These are phyloP conservation scores for Crithidia bombi DNA, from an alignment of 208 protist genomes.

Conservation along the genomic window DNA sequence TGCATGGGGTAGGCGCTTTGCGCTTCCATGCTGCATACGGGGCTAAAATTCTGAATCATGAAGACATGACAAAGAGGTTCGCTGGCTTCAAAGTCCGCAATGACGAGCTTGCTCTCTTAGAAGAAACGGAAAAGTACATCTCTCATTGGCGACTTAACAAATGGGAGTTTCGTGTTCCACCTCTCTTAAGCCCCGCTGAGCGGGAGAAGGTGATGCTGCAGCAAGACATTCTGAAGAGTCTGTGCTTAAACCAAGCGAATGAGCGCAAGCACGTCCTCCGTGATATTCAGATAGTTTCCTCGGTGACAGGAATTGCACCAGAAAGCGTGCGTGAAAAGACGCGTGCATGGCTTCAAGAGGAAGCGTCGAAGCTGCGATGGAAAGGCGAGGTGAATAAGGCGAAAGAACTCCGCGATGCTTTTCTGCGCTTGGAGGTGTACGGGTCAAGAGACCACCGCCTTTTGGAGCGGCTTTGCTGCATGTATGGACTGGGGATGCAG, in stretches of 20 bases:
- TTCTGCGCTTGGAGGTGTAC: slow-evolving; percentile 77
- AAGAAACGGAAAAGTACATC: slow-evolving; percentile 62
- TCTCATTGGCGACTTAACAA: slow-evolving; percentile 81
- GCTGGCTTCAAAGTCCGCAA: background rate
- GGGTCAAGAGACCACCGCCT: slow-evolving; percentile 71
- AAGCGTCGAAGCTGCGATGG: slow-evolving; percentile 79
- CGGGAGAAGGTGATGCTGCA: slow-evolving; percentile 66
- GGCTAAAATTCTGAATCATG: slow-evolving; percentile 44
- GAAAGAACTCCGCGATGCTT: slow-evolving; percentile 80
- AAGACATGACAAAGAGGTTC: slow-evolving; percentile 44
- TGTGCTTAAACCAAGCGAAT: slow-evolving; percentile 53
- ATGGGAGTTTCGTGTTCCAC: slow-evolving; percentile 85
- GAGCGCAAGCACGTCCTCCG: slow-evolving; percentile 41
- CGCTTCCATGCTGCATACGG: slow-evolving; percentile 69
- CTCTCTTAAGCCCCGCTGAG: slow-evolving; percentile 42
- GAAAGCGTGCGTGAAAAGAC: slow-evolving; percentile 64
- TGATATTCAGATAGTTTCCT: slow-evolving; percentile 57
- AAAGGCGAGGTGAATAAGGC: slow-evolving; percentile 84
- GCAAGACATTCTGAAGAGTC: slow-evolving; percentile 67
- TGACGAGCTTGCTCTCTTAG: slow-evolving; percentile 52
- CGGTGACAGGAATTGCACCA: slow-evolving; percentile 47
- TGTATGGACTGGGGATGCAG: slow-evolving; percentile 79
- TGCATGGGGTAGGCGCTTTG: slow-evolving; percentile 10
- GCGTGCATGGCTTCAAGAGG: slow-evolving; percentile 79
- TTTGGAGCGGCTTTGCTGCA: slow-evolving; percentile 79